A percentile compares a stretch with the other conserved stretches of the same genome.
These are phyloP conservation scores for Myxozyma melibiosi DNA, from an alignment of 805 yeast species.

Conservation along the genomic window DNA sequence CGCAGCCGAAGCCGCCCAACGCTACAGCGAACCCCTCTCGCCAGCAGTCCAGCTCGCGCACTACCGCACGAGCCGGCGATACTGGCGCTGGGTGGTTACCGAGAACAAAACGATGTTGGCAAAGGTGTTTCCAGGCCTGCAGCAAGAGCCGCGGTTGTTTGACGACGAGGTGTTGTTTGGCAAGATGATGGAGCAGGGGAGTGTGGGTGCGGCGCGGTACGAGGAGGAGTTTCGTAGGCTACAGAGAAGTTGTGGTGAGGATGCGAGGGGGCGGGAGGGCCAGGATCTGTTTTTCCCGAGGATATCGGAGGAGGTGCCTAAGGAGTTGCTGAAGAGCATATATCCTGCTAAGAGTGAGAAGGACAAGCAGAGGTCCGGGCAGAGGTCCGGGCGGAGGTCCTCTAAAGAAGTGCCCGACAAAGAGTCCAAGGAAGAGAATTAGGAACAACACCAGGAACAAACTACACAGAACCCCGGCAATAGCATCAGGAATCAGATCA, in stretches of 20 bases:
- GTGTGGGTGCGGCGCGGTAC: background rate
- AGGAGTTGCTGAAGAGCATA: no score
- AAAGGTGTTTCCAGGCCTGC: background rate
- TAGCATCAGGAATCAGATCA: no score
- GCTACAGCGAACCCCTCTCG: no score
- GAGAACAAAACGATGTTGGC: background rate
- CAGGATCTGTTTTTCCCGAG: background rate
- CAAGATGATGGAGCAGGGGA: background rate
- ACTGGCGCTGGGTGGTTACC: background rate
- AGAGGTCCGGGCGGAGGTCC: no score
- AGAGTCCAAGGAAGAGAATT: no score
- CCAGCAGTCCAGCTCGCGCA: constrained; percentile 4
- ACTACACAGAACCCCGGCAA: no score
- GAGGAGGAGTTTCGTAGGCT: background rate
- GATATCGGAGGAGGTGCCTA: no score
- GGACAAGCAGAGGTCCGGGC: no score
- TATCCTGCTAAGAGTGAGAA: no score
- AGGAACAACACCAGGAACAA: no score
- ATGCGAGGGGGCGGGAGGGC: background rate
- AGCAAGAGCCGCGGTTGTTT: background rate
- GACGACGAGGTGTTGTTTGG: background rate
- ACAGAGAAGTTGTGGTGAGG: background rate
- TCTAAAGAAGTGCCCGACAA: no score
- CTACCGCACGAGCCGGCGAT: background rate
- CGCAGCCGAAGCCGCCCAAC: no score